Conservation (phyloP, 768 basidiomycete genomes). For the Boletales sp. region DNA sequence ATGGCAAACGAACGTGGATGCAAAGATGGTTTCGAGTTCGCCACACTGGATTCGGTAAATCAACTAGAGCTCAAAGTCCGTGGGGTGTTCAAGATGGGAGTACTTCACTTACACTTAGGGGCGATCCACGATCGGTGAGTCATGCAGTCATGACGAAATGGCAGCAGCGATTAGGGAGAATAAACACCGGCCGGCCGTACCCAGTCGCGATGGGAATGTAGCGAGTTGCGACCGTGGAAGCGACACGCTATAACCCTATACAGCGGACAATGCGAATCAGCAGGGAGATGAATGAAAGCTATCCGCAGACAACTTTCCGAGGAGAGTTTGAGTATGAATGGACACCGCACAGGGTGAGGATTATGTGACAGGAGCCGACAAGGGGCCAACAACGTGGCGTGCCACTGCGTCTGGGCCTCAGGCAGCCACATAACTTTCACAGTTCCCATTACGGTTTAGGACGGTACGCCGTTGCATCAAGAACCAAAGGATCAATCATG, state of each 20-base stretch:
- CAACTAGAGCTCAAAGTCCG: neutral
- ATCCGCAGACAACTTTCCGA: neutral
- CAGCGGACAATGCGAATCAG: constrained; percentile 19
- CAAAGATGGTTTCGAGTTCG: neutral
- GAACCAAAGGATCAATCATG: neutral
- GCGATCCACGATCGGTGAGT: constrained; percentile 4
- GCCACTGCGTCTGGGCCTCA: neutral
- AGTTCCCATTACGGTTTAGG: constrained; percentile 1
- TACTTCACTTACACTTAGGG: constrained; percentile 6
- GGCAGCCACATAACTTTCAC: neutral
- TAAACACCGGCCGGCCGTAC: constrained; percentile 2
- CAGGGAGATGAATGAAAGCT: constrained; percentile 11
- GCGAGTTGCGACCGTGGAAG: constrained; percentile 10
- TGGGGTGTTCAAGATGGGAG: neutral
- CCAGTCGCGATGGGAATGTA: constrained; percentile 12
- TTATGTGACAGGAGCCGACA: constrained; percentile 4
- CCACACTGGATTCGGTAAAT: neutral
- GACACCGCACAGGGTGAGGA: constrained; percentile 3
- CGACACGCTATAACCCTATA: constrained; percentile 16
- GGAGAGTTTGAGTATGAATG: neutral
- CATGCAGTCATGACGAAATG: neutral
- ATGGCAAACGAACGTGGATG: neutral
- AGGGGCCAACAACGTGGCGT: constrained; percentile 3
- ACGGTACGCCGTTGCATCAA: constrained; percentile 4
- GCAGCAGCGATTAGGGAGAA: neutral